Conservation (phyloP, 257 asterid genomes). For the Ocimum tenuiflorum region DNA sequence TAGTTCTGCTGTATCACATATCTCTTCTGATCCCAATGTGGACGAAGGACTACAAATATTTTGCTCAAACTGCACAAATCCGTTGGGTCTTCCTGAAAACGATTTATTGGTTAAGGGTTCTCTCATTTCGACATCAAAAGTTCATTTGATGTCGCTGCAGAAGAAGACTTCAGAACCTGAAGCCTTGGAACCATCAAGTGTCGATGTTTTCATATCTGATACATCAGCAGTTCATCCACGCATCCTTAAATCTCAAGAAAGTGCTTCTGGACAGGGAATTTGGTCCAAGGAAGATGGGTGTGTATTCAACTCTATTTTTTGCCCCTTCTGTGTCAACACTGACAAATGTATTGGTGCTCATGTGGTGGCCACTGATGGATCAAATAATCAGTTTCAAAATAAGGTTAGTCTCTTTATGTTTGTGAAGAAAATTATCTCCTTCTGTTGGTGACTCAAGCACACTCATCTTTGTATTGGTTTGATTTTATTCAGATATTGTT, state of each 20-base stretch:
- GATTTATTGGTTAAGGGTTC: constrained; percentile 41
- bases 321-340: constrained; percentile 60
- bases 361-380: constrained; percentile 80
- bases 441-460: background rate
- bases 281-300: constrained; percentile 99
- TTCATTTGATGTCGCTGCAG: constrained; percentile 52
- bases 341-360: constrained; percentile 71
- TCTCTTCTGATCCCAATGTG: constrained; percentile 32
- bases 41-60: constrained; percentile 44
- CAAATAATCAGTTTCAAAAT: constrained; percentile 53
- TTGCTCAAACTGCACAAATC: constrained; percentile 58
- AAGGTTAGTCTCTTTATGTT: constrained; percentile 43
- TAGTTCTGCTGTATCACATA: constrained; percentile 28
- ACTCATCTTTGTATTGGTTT: constrained; percentile 9
- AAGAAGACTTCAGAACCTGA: constrained; percentile 29
- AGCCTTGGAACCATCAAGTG: constrained; percentile 31
- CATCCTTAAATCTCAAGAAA: constrained; percentile 34
- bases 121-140: constrained; percentile 54
- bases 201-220: constrained; percentile 56
- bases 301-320: constrained; percentile 60
- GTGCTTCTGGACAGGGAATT: constrained; percentile 53
- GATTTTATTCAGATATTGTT: constrained; percentile 47
- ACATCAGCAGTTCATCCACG: constrained; percentile 42
- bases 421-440: constrained; percentile 1
- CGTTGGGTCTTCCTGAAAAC: constrained; percentile 64